These are phyloP conservation scores for Metarhizium robertsii DNA, from an alignment of 2,329 filamentous ascomycete genomes.

Conservation along the genomic window DNA sequence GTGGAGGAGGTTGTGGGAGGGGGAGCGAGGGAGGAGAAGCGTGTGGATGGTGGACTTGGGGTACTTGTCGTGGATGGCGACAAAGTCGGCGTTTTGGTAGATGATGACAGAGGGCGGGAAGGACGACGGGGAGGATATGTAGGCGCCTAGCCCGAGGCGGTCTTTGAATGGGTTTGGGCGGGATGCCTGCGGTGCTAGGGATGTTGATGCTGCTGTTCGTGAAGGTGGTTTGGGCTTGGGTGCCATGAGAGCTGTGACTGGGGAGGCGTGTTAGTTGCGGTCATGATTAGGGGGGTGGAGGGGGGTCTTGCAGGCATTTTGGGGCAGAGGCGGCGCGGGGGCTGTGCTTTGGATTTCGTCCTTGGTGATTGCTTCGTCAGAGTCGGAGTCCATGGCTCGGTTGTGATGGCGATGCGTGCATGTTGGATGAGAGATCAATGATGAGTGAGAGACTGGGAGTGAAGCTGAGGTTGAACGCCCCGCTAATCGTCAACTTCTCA, in stretches of 20 bases:
- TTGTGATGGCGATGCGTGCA: background rate
- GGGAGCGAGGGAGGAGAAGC: slow-evolving; percentile 73
- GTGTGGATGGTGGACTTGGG: slow-evolving; percentile 81
- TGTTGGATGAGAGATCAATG: background rate
- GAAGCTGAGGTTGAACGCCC: background rate
- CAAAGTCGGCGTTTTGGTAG: slow-evolving; percentile 57
- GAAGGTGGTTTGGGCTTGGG: slow-evolving; percentile 22
- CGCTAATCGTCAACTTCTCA: background rate
- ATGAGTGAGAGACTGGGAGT: background rate
- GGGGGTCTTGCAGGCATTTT: background rate
- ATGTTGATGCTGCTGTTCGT: too few species aligned
- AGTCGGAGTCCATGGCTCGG: slow-evolving; percentile 11
- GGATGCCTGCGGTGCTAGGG: slow-evolving; percentile 7
- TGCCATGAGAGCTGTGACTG: slow-evolving; percentile 29
- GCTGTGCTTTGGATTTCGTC: slow-evolving; percentile 31
- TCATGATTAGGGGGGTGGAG: background rate
- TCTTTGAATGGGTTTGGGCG: slow-evolving; percentile 30
- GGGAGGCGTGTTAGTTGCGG: background rate
- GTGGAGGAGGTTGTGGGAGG: slow-evolving; percentile 50
- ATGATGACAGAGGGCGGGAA: slow-evolving; percentile 55
- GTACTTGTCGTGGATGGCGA: slow-evolving; percentile 72
- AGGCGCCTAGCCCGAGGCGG: slow-evolving; percentile 56
- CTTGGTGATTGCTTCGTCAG: slow-evolving; percentile 31
- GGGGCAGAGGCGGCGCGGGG: slow-evolving; percentile 8
- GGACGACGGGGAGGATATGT: slow-evolving; percentile 53